Percentiles rank a stretch among this genome's conserved stretches.
Evolutionary conservation across 371 early-diverging fungal species (phyloP).

Genomic region (Apophysomyces ossiformis): DNA sequence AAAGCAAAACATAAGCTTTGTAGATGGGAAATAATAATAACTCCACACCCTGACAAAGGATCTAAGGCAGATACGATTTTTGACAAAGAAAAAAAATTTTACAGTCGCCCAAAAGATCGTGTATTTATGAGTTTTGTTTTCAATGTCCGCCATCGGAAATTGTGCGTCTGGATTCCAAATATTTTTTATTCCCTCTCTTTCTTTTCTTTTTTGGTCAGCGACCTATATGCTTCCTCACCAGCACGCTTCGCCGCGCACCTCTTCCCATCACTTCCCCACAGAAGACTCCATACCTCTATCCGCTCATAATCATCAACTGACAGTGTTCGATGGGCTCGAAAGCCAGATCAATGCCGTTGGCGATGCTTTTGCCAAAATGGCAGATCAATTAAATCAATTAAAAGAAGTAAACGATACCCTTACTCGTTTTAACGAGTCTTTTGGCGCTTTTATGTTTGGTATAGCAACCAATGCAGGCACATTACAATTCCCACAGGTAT

Average conservation of each 20-base stretch:
- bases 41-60: slow-evolving; percentile 43
- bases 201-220: no score
- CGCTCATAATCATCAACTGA: background rate
- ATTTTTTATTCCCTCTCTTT: no score
- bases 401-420: slow-evolving; percentile 38
- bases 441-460: slow-evolving; percentile 44
- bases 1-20: slow-evolving; percentile 34
- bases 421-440: slow-evolving; percentile 37
- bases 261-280: no score
- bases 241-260: no score
- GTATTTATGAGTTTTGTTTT: slow-evolving; percentile 8
- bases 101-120: background rate
- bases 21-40: slow-evolving; percentile 15
- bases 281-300: no score
- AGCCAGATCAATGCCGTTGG: slow-evolving; percentile 20
- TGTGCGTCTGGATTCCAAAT: no score
- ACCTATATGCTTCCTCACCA: no score
- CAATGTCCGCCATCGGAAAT: background rate
- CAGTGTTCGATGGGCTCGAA: slow-evolving; percentile 26
- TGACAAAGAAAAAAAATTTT: slow-evolving; percentile 12
- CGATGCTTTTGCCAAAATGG: slow-evolving; percentile 21
- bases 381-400: slow-evolving; percentile 30
- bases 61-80: slow-evolving; percentile 49
- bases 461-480: slow-evolving; percentile 32
- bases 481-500: slow-evolving; percentile 32